phyloP scores from a whole-genome alignment of 1,284 basidiomycete species.

The Uromyces viciae-fabae region DNA sequence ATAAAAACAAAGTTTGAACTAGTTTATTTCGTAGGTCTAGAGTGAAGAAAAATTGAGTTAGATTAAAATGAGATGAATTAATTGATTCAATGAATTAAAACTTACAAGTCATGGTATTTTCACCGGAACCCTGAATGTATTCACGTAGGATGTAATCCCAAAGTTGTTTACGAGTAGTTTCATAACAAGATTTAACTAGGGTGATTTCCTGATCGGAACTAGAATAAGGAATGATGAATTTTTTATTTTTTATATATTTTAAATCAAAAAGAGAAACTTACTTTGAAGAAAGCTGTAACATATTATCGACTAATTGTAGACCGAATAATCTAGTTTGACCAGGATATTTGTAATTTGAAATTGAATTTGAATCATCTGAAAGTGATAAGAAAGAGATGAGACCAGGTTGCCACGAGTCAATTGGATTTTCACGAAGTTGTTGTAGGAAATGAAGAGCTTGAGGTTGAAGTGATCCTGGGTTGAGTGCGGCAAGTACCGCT shows the following conservation, averaged over 20 bases:
- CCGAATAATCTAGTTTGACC: conserved; percentile 42
- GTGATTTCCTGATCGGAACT: conserved; percentile 12
- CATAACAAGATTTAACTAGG: conserved; percentile 7
- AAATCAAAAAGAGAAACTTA: neutral
- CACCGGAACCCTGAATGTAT: conserved; percentile 36
- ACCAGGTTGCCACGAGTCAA: conserved; percentile 39
- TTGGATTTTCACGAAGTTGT: conserved; percentile 22
- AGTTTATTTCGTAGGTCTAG: conserved; percentile 91
- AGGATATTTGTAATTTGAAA: conserved; percentile 25
- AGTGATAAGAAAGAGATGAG: conserved; percentile 32
- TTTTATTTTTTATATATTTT: neutral
- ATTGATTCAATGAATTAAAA: too few relatives aligned
- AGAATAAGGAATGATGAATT: neutral
- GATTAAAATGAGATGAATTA: neutral
- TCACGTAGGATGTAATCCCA: conserved; percentile 43
- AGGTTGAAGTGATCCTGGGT: conserved; percentile 41
- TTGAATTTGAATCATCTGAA: neutral
- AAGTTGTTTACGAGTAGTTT: conserved; percentile 38
- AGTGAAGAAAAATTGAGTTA: neutral
- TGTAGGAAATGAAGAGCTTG: conserved; percentile 35
- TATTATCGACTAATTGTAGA: conserved; percentile 40
- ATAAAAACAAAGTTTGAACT: conserved; percentile 89
- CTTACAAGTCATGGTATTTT: conserved; percentile 26
- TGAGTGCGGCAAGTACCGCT: conserved; percentile 42
- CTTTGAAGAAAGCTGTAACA: conserved; percentile 33